Base-by-base conservation (phyloP, 371 early-diverging fungal species). In the Massospora cicadina region DNA sequence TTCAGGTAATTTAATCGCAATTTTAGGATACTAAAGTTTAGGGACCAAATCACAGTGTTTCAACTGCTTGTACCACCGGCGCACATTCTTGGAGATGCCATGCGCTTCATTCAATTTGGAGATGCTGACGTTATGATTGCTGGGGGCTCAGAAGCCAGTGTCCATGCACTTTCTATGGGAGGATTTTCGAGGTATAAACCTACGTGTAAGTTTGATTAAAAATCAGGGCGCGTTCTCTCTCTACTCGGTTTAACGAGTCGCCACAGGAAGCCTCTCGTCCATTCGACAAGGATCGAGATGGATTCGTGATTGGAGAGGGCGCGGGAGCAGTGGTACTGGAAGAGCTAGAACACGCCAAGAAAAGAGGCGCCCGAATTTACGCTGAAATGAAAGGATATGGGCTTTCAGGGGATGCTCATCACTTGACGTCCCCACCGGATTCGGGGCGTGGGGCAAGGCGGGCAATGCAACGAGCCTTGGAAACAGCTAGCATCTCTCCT, bases 101-200 rank as follows among this genome's bases (percentile, higher is more conserved):
- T 82, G 79, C 78, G 95, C 32, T 90, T 93, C 69, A 96, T 96
- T 68, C 81, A 83, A 63, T 87, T 75, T 66, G 91, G 90, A 17
- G 95, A 96, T 68, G 94, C 95, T 1, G 90, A 93, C 71, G 92
- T 96, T 1, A 93, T 96, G 91, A 73, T 96, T 2, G 95, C 95
- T 0, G 97, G 97, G n/a, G 95, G 91, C 0, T 75, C 90, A 1
- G 97, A 96, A 70, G 81, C 93, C 0, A 78, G 85, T 31, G 75
- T 95, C 23, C 84, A 87, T 64, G 93, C 93, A 2, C 74, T 95
- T 17, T 79, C 90, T 1, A 75, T 95, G 58, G 88, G 91, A 17
- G 97, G 97, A 2, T 96, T 96, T 74, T 84, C 85, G 57, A 81
- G 81, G 82, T 84, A 73, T 23, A 31, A 21, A 28, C 53, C 30